Conservation (phyloP, 192 early-diverging fungal species). For the Backusella tuberculispora region DNA sequence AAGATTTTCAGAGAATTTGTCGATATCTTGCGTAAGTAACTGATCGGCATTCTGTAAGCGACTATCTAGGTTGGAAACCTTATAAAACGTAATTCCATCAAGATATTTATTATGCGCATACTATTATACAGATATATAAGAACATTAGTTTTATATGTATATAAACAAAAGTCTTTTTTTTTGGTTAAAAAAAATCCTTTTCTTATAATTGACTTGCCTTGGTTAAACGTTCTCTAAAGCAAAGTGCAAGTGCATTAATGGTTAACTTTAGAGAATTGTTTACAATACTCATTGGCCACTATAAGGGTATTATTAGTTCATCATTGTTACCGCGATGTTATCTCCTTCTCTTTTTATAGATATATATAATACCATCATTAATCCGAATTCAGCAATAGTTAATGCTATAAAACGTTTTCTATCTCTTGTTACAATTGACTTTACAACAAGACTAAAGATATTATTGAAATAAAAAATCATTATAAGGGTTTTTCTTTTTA, state of each 20-base stretch:
- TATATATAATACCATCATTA: slow-evolving; percentile 60
- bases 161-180: too few relatives aligned
- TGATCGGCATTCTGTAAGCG: slow-evolving; percentile 78
- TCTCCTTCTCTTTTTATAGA: too few relatives aligned
- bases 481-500: background rate
- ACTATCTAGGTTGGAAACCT: slow-evolving; percentile 80
- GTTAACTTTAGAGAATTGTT: slow-evolving; percentile 65
- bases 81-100: slow-evolving; percentile 80
- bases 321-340: background rate
- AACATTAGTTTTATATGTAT: slow-evolving; percentile 24
- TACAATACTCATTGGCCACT: slow-evolving; percentile 68
- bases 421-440: slow-evolving; percentile 69
- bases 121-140: slow-evolving; percentile 58
- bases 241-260: slow-evolving; percentile 57
- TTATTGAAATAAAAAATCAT: background rate
- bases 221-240: slow-evolving; percentile 61
- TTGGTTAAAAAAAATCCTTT: too few relatives aligned
- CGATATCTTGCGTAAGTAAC: slow-evolving; percentile 70
- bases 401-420: slow-evolving; percentile 60
- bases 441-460: slow-evolving; percentile 71
- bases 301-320: background rate
- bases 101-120: slow-evolving; percentile 72
- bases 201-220: too few relatives aligned
- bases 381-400: slow-evolving; percentile 67
- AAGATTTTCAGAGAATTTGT: slow-evolving; percentile 69